Conservation (phyloP, 192 early-diverging fungal species). For the Coemansia sp. region DNA sequence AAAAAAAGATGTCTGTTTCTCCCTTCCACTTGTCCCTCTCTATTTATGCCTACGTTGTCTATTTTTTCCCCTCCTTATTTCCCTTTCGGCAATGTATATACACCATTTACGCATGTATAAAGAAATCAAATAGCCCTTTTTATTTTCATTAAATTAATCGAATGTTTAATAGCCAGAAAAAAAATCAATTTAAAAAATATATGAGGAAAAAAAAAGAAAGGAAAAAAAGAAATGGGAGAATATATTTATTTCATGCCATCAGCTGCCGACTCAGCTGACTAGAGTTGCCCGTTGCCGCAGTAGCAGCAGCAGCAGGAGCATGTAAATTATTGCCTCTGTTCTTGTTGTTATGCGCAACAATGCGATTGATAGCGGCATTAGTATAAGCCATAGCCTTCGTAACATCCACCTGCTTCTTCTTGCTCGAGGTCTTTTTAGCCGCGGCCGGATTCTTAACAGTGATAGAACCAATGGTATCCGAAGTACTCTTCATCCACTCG, state of each 20-base stretch:
- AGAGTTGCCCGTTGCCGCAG: conserved; percentile 7
- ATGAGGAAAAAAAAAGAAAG: background rate
- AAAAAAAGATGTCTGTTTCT: too few relatives aligned
- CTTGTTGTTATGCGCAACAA: conserved; percentile 43
- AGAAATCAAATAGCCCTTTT: too few relatives aligned
- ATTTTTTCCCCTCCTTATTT: too few relatives aligned
- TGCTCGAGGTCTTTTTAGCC: conserved; percentile 3
- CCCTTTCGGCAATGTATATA: too few relatives aligned
- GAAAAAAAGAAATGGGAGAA: background rate
- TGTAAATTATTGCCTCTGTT: conserved; percentile 20
- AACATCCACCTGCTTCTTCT: conserved; percentile 29
- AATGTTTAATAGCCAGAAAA: too few relatives aligned
- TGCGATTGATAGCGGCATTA: conserved; percentile 44
- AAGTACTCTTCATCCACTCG: conserved; percentile 7
- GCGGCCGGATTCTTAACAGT: background rate
- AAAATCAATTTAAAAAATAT: too few relatives aligned
- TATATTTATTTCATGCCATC: conserved; percentile 12
- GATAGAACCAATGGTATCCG: background rate
- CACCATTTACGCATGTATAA: too few relatives aligned
- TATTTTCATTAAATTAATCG: conserved; percentile 1
- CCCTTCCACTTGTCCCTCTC: too few relatives aligned
- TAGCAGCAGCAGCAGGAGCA: conserved; percentile 8
- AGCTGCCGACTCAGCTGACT: conserved; percentile 25
- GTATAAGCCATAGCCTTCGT: conserved; percentile 44
- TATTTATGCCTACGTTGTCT: too few relatives aligned